A percentile compares a stretch with the other conserved stretches of the same genome.
These are phyloP conservation scores for Mycoemilia scoparia DNA, from an alignment of 192 early-diverging fungal species.

Conservation along the genomic window DNA sequence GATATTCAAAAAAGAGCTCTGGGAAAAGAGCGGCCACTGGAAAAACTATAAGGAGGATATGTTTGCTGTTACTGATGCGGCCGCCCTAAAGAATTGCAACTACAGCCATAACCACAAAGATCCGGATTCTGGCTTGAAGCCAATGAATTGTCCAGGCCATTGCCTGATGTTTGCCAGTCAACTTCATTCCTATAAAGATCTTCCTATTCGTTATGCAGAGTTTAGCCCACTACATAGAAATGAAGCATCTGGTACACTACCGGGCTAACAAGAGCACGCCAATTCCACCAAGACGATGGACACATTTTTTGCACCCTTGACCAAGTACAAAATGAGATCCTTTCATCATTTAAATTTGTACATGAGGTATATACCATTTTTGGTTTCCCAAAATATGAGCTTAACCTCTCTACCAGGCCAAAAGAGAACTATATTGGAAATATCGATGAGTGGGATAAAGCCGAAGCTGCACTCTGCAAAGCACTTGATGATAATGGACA, in stretches of 20 bases:
- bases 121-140: conserved; percentile 71
- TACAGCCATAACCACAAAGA: conserved; percentile 32
- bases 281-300: conserved; percentile 94
- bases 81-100: conserved; percentile 7
- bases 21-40: conserved; percentile 92
- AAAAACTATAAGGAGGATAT: conserved; percentile 90
- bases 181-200: conserved; percentile 66
- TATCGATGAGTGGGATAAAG: conserved; percentile 54
- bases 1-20: conserved; percentile 80
- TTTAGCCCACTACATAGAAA: conserved; percentile 90
- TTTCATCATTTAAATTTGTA: conserved; percentile 51
- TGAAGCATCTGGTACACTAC: conserved; percentile 72
- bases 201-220: conserved; percentile 78
- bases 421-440: conserved; percentile 56
- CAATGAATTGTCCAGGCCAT: conserved; percentile 97
- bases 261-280: conserved; percentile 82
- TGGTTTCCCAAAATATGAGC: conserved; percentile 55
- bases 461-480: conserved; percentile 50
- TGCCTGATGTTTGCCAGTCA: conserved; percentile 75
- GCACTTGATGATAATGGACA: conserved; percentile 44
- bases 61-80: conserved; percentile 37
- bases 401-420: conserved; percentile 69
- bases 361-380: conserved; percentile 61
- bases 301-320: conserved; percentile 82
- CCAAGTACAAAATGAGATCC: conserved; percentile 69